Conservation (phyloP, 2,329 filamentous ascomycete species). For the Microcyclospora tardicrescens region DNA sequence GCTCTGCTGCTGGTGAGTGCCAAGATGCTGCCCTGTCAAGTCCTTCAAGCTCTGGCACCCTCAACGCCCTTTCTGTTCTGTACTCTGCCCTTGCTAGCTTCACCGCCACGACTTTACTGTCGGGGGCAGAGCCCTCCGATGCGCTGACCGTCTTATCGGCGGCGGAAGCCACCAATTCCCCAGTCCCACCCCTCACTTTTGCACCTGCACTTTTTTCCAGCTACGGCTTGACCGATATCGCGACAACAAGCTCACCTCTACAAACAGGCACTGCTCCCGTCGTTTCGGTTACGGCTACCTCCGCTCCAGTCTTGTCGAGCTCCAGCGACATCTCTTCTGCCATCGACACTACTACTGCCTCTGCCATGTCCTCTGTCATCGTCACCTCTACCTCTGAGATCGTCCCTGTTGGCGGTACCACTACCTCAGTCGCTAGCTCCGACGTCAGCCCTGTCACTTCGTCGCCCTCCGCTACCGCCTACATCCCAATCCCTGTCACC, state of each 20-base stretch:
- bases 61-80: constrained; percentile 8
- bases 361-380: constrained; percentile 2
- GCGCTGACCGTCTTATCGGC: constrained; percentile 7
- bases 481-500: constrained; percentile 7
- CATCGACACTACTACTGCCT: neutral
- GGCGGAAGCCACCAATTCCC: constrained; percentile 7
- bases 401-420: constrained; percentile 1
- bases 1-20: constrained; percentile 8
- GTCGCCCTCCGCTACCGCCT: constrained; percentile 9
- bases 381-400: constrained; percentile 3
- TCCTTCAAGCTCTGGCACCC: constrained; percentile 6
- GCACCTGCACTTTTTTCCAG: constrained; percentile 8
- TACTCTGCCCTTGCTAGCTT: constrained; percentile 4
- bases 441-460: constrained; percentile 7
- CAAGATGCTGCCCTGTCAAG: constrained; percentile 9
- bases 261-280: constrained; percentile 1
- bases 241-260: constrained; percentile 4
- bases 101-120: constrained; percentile 1
- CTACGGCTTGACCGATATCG: constrained; percentile 6
- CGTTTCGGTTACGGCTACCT: neutral
- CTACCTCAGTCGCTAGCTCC: constrained; percentile 3
- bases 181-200: constrained; percentile 5
- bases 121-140: constrained; percentile 3
- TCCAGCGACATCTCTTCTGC: neutral
- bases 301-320: neutral